Evolutionary conservation across 768 basidiomycete genomes (phyloP).

Genomic region (Collybia nuda): DNA sequence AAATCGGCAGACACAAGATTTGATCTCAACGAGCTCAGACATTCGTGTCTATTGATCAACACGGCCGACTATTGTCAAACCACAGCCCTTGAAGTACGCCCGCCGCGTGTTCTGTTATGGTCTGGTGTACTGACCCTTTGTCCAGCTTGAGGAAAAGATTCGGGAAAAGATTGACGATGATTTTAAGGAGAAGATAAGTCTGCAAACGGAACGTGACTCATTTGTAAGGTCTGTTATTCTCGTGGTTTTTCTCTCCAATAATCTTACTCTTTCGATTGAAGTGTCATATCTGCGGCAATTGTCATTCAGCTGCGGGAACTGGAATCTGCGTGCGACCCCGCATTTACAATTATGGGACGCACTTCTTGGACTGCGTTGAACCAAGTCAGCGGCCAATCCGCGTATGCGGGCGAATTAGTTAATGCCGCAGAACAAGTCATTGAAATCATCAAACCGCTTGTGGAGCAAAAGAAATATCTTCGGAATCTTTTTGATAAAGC

Average conservation of each 20-base stretch:
- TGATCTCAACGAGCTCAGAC: conserved; percentile 73
- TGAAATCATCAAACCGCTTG: conserved; percentile 72
- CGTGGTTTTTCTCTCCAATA: background rate
- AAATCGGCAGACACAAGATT: conserved; percentile 80
- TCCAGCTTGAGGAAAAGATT: conserved; percentile 89
- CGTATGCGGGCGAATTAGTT: conserved; percentile 77
- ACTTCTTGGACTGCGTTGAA: conserved; percentile 77
- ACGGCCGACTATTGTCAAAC: conserved; percentile 97
- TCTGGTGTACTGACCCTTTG: background rate
- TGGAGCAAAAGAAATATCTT: conserved; percentile 95
- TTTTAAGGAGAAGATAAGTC: conserved; percentile 75
- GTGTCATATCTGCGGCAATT: conserved; percentile 85
- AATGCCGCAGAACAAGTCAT: conserved; percentile 73
- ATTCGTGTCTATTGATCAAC: conserved; percentile 88
- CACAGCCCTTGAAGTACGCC: conserved; percentile 78
- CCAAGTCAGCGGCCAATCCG: conserved; percentile 85
- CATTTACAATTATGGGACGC: conserved; percentile 74
- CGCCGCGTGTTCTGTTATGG: background rate
- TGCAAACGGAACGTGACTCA: conserved; percentile 84
- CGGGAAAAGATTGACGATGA: conserved; percentile 76
- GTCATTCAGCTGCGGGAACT: conserved; percentile 79
- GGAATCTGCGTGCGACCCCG: conserved; percentile 78
- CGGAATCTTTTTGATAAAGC: conserved; percentile 94
- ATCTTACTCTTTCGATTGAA: conserved; percentile 25
- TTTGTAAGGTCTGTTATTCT: conserved; percentile 71